A percentile compares a stretch with the other conserved stretches of the same genome.
Evolutionary conservation across 805 yeast genomes (phyloP).

Genomic region (Yueomyces sinensis): DNA sequence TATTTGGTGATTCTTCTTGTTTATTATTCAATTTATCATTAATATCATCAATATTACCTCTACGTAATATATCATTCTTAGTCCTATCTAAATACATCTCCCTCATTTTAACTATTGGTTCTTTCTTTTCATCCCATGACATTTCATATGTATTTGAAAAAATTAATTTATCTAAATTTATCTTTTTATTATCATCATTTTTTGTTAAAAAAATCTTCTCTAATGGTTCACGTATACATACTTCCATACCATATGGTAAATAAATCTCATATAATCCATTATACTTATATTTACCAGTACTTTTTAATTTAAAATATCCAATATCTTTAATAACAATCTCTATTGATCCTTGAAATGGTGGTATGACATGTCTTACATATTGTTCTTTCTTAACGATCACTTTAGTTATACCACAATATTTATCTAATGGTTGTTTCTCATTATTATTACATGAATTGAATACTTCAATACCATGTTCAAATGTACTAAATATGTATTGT

Average conservation of each 20-base stretch:
- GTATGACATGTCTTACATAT: conserved; percentile 37
- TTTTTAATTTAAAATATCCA: conserved; percentile 49
- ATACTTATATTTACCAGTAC: conserved; percentile 36
- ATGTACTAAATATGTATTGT: conserved; percentile 21
- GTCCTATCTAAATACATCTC: conserved; percentile 18
- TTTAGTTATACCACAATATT: conserved; percentile 19
- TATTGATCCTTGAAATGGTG: conserved; percentile 57
- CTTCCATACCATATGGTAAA: conserved; percentile 43
- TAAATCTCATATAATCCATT: conserved; percentile 32
- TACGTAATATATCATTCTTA: conserved; percentile 9
- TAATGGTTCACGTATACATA: conserved; percentile 42
- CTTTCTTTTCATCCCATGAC: conserved; percentile 8
- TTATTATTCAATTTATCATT: conserved; percentile 7
- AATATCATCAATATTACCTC: conserved; percentile 6
- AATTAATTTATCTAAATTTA: conserved; percentile 13
- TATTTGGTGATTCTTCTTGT: conserved; percentile 11
- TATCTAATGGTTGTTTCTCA: conserved; percentile 16
- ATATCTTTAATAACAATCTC: conserved; percentile 52
- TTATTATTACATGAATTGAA: conserved; percentile 12
- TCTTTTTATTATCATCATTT: conserved; percentile 4
- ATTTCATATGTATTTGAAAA: conserved; percentile 19
- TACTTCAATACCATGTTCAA: conserved; percentile 24
- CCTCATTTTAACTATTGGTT: conserved; percentile 13
- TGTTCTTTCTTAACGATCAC: conserved; percentile 10
- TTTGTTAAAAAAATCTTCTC: too few species aligned